Evolutionary conservation across 768 basidiomycete species (phyloP).

Genomic region (Termitomyces sp.): DNA sequence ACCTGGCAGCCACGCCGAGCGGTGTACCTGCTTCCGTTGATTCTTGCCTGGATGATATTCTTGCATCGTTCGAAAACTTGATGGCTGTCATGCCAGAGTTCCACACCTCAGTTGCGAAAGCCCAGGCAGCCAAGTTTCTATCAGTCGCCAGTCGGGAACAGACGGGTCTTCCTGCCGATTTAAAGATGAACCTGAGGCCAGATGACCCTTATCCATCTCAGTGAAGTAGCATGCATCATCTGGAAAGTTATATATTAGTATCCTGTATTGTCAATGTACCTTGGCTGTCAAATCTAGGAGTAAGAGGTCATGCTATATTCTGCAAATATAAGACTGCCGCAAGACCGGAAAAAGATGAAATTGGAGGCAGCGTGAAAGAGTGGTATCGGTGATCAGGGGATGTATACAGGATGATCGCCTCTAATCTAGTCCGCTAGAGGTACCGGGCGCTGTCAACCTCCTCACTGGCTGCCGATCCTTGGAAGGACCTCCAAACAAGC

Average conservation of each 20-base stretch:
- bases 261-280: background rate
- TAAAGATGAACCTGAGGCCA: background rate
- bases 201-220: background rate
- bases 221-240: constrained; percentile 8
- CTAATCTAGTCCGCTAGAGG: constrained; percentile 43
- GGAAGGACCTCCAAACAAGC: constrained; percentile 75
- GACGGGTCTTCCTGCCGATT: background rate
- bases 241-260: constrained; percentile 7
- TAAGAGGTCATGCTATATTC: background rate
- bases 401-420: background rate
- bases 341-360: background rate
- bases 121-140: background rate
- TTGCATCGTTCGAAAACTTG: constrained; percentile 17
- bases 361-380: background rate
- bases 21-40: constrained; percentile 7
- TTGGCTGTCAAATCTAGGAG: background rate
- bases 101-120: background rate
- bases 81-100: constrained; percentile 14
- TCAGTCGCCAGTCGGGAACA: background rate
- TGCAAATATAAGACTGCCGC: background rate
- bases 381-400: background rate
- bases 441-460: constrained; percentile 44
- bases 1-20: constrained; percentile 1
- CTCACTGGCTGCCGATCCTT: constrained; percentile 27
- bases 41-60: constrained; percentile 17